Evolutionary conservation across 768 basidiomycete species (phyloP), one percentile per base, ranked within the genome.

Genomic region (Suillus fuscotomentosus): DNA sequence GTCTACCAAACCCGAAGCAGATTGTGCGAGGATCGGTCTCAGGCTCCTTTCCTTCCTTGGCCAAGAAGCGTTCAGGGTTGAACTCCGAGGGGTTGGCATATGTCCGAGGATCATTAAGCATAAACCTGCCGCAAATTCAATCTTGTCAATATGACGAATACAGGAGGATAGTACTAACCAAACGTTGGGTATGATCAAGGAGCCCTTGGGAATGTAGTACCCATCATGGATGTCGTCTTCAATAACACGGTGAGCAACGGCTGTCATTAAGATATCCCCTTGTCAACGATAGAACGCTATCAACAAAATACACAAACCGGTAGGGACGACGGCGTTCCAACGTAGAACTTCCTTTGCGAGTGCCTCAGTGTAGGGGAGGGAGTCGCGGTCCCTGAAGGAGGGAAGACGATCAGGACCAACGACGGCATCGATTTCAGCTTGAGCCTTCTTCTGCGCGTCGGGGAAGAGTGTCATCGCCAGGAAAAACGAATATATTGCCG

Each of bases 1-100:
- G 83, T 76, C 89, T 79, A 57, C 89, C 89, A 70, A 90, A 91
- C 13, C 89, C 89, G 75, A 90, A 91, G 69, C 84, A 87, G 57
- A 87, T 71, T 53, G 80, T 80, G 63, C 84, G 84, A 66, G 88
- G 86, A 75, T 90, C 88, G 31, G 69, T 72, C 69, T 88, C 85
- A 41, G 81, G 81, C 53, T 74, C 68, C 41, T 76, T 72, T 47
- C 70, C 72, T 5, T 71, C 66, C 15, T 60, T 60, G 1, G 80
- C 74, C 41, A 89, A 76, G 74, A 84, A 89, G 39, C 88, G 84
- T 53, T 85, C 85, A 27, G 88, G 88, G 56, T 81, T 82, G 71
- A 89, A 90, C 54, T 72, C 71, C 65, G 82, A 76, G 5, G 88
- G 88, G 48, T 85, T 77, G 39, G 77, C 69, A 72, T 89, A 89